Evolutionary conservation across 352 stramenopile species (phyloP).

Genomic region (Peronospora belbahrii): DNA sequence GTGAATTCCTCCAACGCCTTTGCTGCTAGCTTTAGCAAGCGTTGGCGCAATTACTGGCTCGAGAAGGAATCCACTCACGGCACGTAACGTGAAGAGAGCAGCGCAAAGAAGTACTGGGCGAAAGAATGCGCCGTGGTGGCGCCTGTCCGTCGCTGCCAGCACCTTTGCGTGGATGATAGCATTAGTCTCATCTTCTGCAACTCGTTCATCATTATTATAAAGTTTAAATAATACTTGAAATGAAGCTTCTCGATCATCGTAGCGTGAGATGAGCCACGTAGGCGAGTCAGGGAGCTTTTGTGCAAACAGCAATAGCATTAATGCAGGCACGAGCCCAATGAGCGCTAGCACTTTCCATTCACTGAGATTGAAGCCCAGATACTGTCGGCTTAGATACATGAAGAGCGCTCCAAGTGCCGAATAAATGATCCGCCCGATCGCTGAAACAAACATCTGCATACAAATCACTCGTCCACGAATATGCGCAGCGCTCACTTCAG

Average conservation of each 20-base stretch:
- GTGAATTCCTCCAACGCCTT: slow-evolving; percentile 15
- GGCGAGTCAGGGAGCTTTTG: slow-evolving; percentile 72
- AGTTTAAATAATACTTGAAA: slow-evolving; percentile 56
- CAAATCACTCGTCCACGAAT: slow-evolving; percentile 55
- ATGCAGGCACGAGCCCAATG: slow-evolving; percentile 35
- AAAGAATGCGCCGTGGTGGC: slow-evolving; percentile 59
- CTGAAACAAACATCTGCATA: slow-evolving; percentile 29
- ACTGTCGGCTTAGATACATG: slow-evolving; percentile 53
- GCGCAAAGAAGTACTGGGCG: slow-evolving; percentile 54
- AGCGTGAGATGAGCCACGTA: slow-evolving; percentile 64
- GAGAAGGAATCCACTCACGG: slow-evolving; percentile 40
- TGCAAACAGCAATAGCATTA: slow-evolving; percentile 50
- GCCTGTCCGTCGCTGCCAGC: slow-evolving; percentile 41
- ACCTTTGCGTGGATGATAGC: slow-evolving; percentile 65
- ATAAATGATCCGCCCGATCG: slow-evolving; percentile 40
- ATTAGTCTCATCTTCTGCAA: slow-evolving; percentile 63
- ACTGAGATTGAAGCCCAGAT: slow-evolving; percentile 71
- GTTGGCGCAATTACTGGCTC: slow-evolving; percentile 47
- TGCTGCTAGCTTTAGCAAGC: slow-evolving; percentile 15
- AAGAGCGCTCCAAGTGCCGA: slow-evolving; percentile 49
- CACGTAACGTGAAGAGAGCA: slow-evolving; percentile 41
- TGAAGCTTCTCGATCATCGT: slow-evolving; percentile 60
- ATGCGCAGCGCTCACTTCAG: slow-evolving; percentile 55
- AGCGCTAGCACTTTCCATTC: slow-evolving; percentile 72
- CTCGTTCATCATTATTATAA: slow-evolving; percentile 38